Conservation (phyloP, 106 monocot genomes). For the Alisma plantagoaquatica region DNA sequence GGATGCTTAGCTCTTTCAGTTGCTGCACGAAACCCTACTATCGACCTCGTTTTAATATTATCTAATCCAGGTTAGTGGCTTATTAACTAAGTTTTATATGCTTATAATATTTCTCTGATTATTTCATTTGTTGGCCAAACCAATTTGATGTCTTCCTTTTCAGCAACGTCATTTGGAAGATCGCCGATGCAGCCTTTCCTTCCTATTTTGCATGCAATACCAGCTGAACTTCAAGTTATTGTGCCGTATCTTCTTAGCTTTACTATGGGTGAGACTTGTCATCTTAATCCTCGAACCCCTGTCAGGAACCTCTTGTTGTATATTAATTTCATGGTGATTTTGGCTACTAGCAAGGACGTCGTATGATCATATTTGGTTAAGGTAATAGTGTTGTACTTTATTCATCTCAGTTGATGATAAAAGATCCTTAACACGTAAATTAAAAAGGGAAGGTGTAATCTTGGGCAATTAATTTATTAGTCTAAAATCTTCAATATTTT, state of each 20-base stretch:
- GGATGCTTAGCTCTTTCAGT: constrained; percentile 79
- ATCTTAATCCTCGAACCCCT: constrained; percentile 1
- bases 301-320: too few relatives aligned
- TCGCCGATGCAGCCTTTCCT: constrained; percentile 54
- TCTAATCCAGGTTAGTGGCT: constrained; percentile 74
- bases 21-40: constrained; percentile 74
- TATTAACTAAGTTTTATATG: background rate
- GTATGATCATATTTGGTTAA: too few relatives aligned
- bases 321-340: too few relatives aligned
- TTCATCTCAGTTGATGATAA: too few relatives aligned
- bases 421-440: too few relatives aligned
- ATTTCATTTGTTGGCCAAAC: constrained; percentile 1
- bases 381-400: too few relatives aligned
- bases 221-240: constrained; percentile 41
- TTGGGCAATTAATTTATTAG: too few relatives aligned
- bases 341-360: too few relatives aligned
- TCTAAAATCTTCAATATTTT: too few relatives aligned
- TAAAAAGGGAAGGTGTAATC: too few relatives aligned
- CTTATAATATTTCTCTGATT: background rate
- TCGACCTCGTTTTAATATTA: constrained; percentile 74
- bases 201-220: constrained; percentile 51
- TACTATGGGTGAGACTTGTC: constrained; percentile 40
- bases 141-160: constrained; percentile 1
- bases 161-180: constrained; percentile 69
- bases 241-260: constrained; percentile 76